Evolutionary conservation across 2,329 filamentous ascomycete genomes (phyloP), one percentile per base, ranked within the genome.

Genomic region (Microdochium trichocladiopsis): DNA sequence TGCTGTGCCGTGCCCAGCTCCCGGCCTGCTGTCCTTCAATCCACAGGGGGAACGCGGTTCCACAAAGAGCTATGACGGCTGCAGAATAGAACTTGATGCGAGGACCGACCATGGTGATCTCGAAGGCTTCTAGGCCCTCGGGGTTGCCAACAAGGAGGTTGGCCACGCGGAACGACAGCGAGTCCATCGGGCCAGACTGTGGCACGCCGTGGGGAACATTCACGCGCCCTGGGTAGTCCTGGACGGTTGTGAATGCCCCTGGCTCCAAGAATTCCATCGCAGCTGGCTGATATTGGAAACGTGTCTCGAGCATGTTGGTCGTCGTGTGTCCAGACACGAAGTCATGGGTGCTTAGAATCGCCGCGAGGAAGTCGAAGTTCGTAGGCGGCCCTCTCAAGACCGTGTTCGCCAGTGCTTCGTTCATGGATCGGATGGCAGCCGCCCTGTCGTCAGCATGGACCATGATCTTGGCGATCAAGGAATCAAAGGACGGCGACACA

Each of bases 391-490:
- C 36, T 16, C n/a, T 6, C 36, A 41, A 16, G 6, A 18, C 36
- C 9, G 36, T 41, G 10, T 18, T 16, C 9, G 5, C 36, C 11
- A 41, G 36, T 16, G 36, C 36, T 18, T 12, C 36, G 36, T 9
- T 6, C 36, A 41, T 41, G 8, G 8, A 9, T 6, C 36, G 10
- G 8, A 9, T 6, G 11, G 36, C 36, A 16, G 8, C 10, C 36
- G 8, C 10, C n/a, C 36, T 6, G 5, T 16, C 36, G 6, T 41
- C 6, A 6, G 36, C n/a, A 55, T 83, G 77, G 23, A 74, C 74
- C 72, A 86, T 83, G 12, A 82, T 69, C 62, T 83, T 83, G 4
- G 77, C 79, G 51, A 83, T 68, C 4, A 84, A 61, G 0, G 80
- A 78, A 60, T 79, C 79, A 51, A 84, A 85, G 53, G 79, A 72